A percentile compares a stretch with the other conserved stretches of the same genome.
Conservation (phyloP, 306 rosid genomes). For the Canavalia ensiformis region DNA sequence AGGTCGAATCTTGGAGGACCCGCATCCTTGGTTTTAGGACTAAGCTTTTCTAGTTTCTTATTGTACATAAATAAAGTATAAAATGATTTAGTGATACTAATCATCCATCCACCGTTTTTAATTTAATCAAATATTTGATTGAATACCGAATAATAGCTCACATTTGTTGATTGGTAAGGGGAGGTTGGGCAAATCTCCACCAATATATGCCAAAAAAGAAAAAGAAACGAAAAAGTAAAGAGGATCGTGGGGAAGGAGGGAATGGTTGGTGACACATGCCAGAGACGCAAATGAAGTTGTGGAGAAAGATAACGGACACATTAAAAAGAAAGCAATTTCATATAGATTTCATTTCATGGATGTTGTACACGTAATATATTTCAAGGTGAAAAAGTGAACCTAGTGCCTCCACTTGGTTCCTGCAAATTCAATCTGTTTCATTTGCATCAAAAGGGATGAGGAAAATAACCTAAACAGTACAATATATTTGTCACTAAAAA, state of each 20-base stretch:
- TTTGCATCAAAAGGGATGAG: not conserved
- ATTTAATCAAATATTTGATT: constrained; percentile 22
- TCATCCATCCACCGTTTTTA: constrained; percentile 55
- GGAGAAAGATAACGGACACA: constrained; percentile 41
- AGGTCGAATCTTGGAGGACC: constrained; percentile 61
- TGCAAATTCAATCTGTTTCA: constrained; percentile 28
- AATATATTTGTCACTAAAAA: constrained; percentile 9
- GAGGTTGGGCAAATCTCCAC: constrained; percentile 53
- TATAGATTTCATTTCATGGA: constrained; percentile 37
- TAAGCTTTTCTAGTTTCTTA: constrained; percentile 51
- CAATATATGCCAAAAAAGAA: constrained; percentile 39
- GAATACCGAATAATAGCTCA: constrained; percentile 46
- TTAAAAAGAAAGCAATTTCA: not conserved
- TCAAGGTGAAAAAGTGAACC: constrained; percentile 2
- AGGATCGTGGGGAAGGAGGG: constrained; percentile 42
- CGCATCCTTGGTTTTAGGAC: constrained; percentile 62
- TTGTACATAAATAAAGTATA: constrained; percentile 35
- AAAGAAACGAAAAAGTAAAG: constrained; percentile 40
- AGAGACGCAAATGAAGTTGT: constrained; percentile 36
- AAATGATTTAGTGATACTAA: constrained; percentile 56
- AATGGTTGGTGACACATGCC: constrained; percentile 51
- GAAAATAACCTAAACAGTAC: not conserved
- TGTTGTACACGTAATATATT: constrained; percentile 37
- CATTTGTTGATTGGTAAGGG: constrained; percentile 51
- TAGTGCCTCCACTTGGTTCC: constrained; percentile 21